Evolutionary conservation across 768 basidiomycete species (phyloP).

Genomic region (Mycena rebaudengoi): DNA sequence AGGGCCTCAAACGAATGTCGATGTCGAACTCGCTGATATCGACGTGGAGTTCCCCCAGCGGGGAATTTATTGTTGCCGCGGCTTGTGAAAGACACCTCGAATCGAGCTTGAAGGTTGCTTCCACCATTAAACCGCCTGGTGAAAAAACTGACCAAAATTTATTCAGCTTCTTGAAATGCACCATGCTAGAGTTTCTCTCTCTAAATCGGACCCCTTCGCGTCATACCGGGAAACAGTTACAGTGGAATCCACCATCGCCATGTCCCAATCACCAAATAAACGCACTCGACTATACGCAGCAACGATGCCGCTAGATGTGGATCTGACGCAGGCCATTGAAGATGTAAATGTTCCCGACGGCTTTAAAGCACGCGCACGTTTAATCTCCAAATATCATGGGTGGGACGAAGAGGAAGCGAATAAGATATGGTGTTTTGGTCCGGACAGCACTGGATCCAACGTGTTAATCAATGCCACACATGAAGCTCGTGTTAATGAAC

Average conservation of each 20-base stretch:
- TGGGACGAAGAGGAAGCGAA: neutral
- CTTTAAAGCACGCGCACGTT: neutral
- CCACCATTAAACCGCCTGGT: no score
- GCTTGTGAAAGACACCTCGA: no score
- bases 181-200: no score
- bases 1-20: conserved; percentile 99
- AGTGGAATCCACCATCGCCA: conserved; percentile 92
- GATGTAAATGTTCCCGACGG: neutral
- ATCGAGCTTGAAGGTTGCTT: no score
- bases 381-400: neutral
- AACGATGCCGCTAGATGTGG: conserved; percentile 92
- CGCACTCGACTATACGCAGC: conserved; percentile 97
- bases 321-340: conserved; percentile 93
- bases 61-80: no score
- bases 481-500: neutral
- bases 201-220: conserved; percentile 96
- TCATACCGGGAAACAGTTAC: conserved; percentile 97
- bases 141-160: conserved; percentile 98
- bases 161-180: no score
- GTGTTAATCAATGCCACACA: neutral
- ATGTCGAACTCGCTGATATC: conserved; percentile 99
- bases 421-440: neutral
- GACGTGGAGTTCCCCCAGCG: no score
- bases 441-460: neutral
- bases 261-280: conserved; percentile 99